These are phyloP conservation scores for Colletotrichum cordylinicola DNA, from an alignment of 2,329 filamentous ascomycete species.

Conservation along the genomic window DNA sequence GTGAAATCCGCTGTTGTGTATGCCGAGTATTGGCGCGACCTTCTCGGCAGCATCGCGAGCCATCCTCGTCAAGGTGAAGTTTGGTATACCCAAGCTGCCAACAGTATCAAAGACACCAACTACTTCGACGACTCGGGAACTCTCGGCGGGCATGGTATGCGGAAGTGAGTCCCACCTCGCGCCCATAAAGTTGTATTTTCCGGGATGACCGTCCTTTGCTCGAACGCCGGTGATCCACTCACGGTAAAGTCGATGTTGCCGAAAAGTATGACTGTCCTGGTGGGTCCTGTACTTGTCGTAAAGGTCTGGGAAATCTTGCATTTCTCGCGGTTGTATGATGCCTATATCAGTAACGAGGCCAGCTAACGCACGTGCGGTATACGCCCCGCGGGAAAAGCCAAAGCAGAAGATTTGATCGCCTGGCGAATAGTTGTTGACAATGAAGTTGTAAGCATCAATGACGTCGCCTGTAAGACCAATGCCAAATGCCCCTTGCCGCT, in stretches of 20 bases:
- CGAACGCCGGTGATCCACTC: background rate
- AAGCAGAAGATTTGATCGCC: conserved; percentile 39
- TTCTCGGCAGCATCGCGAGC: no score
- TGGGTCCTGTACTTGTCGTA: background rate
- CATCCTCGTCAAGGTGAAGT: no score
- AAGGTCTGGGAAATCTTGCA: conserved; percentile 20
- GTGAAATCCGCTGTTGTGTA: no score
- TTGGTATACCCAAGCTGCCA: conserved; percentile 11
- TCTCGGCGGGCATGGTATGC: background rate
- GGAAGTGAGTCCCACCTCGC: background rate
- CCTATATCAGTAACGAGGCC: conserved; percentile 37
- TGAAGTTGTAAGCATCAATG: conserved; percentile 40
- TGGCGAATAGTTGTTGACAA: conserved; percentile 41
- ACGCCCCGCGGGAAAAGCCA: conserved; percentile 45
- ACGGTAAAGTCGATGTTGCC: background rate
- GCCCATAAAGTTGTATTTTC: background rate
- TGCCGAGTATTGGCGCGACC: no score
- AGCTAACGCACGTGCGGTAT: conserved; percentile 43
- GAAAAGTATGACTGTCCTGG: background rate
- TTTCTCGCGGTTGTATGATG: conserved; percentile 18
- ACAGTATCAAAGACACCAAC: conserved; percentile 20
- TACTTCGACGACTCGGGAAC: background rate
- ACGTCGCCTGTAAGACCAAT: conserved; percentile 10
- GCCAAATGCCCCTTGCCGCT: background rate
- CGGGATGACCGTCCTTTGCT: background rate